Conservation (phyloP, 2,329 filamentous ascomycete genomes). For the Apiospora rasikravindrae region DNA sequence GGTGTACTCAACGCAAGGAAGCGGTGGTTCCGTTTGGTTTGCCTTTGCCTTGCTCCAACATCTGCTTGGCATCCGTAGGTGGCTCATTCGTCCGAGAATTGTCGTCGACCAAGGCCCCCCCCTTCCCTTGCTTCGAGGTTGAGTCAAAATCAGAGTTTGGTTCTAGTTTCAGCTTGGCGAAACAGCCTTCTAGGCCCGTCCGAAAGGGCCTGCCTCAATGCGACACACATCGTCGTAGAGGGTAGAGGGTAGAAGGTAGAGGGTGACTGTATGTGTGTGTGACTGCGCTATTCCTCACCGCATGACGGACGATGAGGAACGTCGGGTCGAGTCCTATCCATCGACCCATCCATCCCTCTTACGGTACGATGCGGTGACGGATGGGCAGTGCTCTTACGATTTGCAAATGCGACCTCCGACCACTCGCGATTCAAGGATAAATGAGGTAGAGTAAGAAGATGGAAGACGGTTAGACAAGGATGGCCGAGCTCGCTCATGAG, state of each 20-base stretch:
- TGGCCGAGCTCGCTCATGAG: background rate
- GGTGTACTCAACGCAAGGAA: background rate
- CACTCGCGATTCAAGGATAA: background rate
- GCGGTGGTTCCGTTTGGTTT: background rate
- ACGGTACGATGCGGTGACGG: background rate
- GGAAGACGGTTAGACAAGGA: background rate
- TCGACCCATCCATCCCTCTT: constrained; percentile 14
- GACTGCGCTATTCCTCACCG: background rate
- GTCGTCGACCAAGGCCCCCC: background rate
- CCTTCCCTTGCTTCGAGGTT: background rate
- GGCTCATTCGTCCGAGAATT: background rate
- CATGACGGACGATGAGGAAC: background rate
- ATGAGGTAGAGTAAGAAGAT: background rate
- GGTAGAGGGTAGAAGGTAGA: background rate
- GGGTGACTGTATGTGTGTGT: no score
- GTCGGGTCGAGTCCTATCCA: background rate
- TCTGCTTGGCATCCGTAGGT: background rate
- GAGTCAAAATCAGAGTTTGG: constrained; percentile 8
- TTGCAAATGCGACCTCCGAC: background rate
- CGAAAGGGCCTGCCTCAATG: background rate
- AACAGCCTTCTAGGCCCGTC: background rate
- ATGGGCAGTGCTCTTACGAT: constrained; percentile 5
- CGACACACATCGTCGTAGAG: background rate
- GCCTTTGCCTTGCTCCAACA: background rate
- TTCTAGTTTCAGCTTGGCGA: constrained; percentile 9